phyloP scores from a whole-genome alignment of 495 filamentous ascomycete genomes.

The Pyrenula aspistea region DNA sequence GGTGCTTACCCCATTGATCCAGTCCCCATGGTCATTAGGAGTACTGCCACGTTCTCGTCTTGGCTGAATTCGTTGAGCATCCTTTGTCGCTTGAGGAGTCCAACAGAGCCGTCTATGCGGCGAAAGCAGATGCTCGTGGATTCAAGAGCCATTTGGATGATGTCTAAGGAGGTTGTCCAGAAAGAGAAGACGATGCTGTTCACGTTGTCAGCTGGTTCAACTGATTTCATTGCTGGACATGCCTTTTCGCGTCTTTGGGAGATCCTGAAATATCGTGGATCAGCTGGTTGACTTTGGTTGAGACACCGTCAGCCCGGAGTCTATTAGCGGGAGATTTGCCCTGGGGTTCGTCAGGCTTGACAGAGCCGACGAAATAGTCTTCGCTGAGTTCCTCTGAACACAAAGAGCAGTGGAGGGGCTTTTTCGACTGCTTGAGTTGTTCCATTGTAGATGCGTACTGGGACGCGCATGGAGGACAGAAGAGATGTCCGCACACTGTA shows the following conservation, averaged over 20 bases:
- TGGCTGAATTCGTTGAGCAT: slow-evolving; percentile 68
- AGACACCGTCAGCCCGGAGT: slow-evolving; percentile 6
- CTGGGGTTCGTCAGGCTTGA: not conserved
- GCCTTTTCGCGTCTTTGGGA: slow-evolving; percentile 20
- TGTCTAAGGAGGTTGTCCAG: slow-evolving; percentile 89
- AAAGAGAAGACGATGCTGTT: slow-evolving; percentile 76
- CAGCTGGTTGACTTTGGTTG: slow-evolving; percentile 20
- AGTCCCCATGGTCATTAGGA: slow-evolving; percentile 84
- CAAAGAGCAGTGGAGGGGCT: not conserved
- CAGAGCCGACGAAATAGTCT: not conserved
- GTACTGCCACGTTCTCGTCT: slow-evolving; percentile 58
- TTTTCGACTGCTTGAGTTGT: not conserved
- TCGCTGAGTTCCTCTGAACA: not conserved
- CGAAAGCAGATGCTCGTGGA: slow-evolving; percentile 52
- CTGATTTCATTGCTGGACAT: not conserved
- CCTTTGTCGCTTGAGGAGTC: slow-evolving; percentile 50
- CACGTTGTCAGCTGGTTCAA: not conserved
- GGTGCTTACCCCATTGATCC: slow-evolving; percentile 62
- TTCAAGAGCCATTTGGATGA: slow-evolving; percentile 77
- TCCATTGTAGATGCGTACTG: not conserved
- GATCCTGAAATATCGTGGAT: slow-evolving; percentile 17
- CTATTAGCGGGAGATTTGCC: slow-evolving; percentile 3
- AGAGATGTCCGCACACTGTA: slow-evolving; percentile 5
- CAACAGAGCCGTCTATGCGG: slow-evolving; percentile 82
- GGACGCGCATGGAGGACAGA: not conserved